phyloP scores from a whole-genome alignment of 2,329 filamentous ascomycete species.

The Aquanectria penicillioides region DNA sequence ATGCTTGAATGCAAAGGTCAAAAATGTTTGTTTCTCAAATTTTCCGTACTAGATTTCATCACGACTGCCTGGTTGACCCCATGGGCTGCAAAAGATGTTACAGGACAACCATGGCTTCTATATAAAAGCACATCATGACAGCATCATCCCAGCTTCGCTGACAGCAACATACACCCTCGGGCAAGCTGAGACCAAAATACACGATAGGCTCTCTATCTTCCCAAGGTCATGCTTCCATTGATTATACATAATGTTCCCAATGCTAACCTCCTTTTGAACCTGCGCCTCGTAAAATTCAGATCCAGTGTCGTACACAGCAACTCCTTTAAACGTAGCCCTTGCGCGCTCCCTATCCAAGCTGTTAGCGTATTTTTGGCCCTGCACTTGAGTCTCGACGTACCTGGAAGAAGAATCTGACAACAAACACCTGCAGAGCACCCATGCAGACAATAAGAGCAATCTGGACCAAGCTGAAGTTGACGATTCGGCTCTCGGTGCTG shows the following conservation, averaged over 20 bases:
- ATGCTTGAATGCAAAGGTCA: too few relatives aligned
- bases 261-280: conserved; percentile 43
- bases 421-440: conserved; percentile 95
- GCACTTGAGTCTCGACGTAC: conserved; percentile 51
- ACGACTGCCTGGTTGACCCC: not conserved
- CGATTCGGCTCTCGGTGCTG: conserved; percentile 94
- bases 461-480: conserved; percentile 97
- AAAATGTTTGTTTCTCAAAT: not conserved
- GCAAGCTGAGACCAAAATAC: conserved; percentile 23
- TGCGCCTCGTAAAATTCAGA: conserved; percentile 45
- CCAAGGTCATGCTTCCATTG: conserved; percentile 36
- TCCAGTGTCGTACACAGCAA: conserved; percentile 33
- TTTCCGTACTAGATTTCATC: not conserved
- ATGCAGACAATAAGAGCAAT: conserved; percentile 91
- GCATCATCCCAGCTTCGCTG: conserved; percentile 30
- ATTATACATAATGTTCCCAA: conserved; percentile 44
- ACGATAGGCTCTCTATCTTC: conserved; percentile 19
- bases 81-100: conserved; percentile 8
- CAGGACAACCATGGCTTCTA: conserved; percentile 22
- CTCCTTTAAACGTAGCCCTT: conserved; percentile 73
- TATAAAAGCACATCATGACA: conserved; percentile 36
- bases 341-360: conserved; percentile 64
- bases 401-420: conserved; percentile 99
- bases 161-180: conserved; percentile 24
- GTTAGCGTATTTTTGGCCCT: conserved; percentile 20